A percentile compares a stretch with the other conserved stretches of the same genome.
phyloP scores from a whole-genome alignment of 1,284 basidiomycete species.

The Tilletia caries region DNA sequence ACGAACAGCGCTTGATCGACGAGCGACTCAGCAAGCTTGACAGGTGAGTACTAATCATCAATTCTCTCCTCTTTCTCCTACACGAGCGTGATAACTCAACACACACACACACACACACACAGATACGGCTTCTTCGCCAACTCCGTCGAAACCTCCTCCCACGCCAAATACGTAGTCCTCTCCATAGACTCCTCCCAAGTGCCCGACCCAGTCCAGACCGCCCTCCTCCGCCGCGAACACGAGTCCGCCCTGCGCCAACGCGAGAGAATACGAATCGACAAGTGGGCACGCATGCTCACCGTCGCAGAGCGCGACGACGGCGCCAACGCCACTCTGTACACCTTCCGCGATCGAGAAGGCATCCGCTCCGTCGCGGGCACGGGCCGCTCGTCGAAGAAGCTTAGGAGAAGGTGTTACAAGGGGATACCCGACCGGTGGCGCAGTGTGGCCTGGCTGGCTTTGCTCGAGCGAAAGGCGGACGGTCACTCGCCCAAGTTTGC shows the following conservation, averaged over 20 bases:
- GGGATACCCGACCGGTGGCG: slow-evolving; percentile 96
- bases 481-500: not conserved
- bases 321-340: slow-evolving; percentile 19
- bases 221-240: not conserved
- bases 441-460: slow-evolving; percentile 80
- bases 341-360: slow-evolving; percentile 11
- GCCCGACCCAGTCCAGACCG: slow-evolving; percentile 3
- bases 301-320: slow-evolving; percentile 32
- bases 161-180: slow-evolving; percentile 3
- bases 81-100: not conserved
- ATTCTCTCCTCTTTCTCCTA: not conserved
- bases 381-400: slow-evolving; percentile 44
- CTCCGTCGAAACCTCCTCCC: slow-evolving; percentile 3
- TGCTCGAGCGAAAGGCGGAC: slow-evolving; percentile 54
- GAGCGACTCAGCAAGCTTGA: slow-evolving; percentile 34
- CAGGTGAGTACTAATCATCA: slow-evolving; percentile 21
- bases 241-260: slow-evolving; percentile 19
- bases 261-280: slow-evolving; percentile 33
- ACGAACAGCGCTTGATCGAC: slow-evolving; percentile 25
- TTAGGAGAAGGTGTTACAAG: slow-evolving; percentile 77
- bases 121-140: slow-evolving; percentile 22
- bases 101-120: not conserved
- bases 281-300: slow-evolving; percentile 39
- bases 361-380: slow-evolving; percentile 24
- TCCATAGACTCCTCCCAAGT: not conserved